Evolutionary conservation across 257 asterid species (phyloP).

Genomic region (Capsicum baccatum): DNA sequence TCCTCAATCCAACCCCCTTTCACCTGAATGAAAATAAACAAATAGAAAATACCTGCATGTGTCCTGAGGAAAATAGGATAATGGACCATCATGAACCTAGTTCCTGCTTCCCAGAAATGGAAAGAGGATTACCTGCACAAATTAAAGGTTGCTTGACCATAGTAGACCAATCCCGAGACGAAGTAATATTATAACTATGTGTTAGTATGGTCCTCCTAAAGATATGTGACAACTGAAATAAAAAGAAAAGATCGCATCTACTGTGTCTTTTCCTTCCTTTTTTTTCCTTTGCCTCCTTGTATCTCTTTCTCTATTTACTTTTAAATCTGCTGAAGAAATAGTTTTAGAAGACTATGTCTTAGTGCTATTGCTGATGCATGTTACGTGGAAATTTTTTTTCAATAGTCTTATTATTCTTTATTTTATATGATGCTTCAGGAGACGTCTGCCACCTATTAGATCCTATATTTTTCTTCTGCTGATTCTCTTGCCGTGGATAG

Average conservation of each 20-base stretch:
- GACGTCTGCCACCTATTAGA: slow-evolving; percentile 78
- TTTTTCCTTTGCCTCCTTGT: background rate
- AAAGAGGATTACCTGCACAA: background rate
- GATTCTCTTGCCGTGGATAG: slow-evolving; percentile 78
- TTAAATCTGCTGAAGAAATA: background rate
- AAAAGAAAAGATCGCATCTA: background rate
- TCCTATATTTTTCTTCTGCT: slow-evolving; percentile 63
- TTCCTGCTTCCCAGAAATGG: background rate
- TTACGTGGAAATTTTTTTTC: background rate
- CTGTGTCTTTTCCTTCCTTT: background rate
- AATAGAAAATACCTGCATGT: background rate
- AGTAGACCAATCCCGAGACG: background rate
- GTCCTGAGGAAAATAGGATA: background rate
- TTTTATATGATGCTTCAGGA: slow-evolving; percentile 57
- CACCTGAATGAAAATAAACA: slow-evolving; percentile 14
- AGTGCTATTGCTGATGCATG: background rate
- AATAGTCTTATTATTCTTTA: slow-evolving; percentile 29
- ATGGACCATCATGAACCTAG: background rate
- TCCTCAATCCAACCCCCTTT: background rate
- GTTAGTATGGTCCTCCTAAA: background rate
- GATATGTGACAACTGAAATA: slow-evolving; percentile 4
- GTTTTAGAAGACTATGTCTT: background rate
- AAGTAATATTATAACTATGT: background rate
- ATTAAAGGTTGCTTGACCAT: background rate
- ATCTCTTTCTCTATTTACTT: background rate